phyloP scores from a whole-genome alignment of 140 eudicot genomes.

The Artemisia princeps region DNA sequence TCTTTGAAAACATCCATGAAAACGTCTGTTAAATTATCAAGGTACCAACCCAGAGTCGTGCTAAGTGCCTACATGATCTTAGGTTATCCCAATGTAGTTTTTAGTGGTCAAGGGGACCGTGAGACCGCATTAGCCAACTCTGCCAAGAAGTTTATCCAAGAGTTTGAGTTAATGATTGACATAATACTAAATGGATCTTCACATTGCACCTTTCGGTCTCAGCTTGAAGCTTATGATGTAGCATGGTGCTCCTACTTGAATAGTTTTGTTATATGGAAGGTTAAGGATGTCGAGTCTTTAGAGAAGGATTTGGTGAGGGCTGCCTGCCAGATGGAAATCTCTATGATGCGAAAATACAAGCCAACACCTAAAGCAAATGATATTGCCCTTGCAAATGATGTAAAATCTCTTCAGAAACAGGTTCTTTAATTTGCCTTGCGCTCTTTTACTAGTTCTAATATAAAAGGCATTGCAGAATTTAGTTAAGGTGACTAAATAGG shows the following conservation, averaged over 20 bases:
- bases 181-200: constrained; percentile 49
- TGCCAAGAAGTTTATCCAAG: constrained; percentile 63
- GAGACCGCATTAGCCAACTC: constrained; percentile 63
- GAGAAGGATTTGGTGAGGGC: constrained; percentile 93
- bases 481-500: constrained; percentile 6
- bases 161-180: constrained; percentile 62
- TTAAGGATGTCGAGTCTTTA: constrained; percentile 75
- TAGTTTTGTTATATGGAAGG: constrained; percentile 93
- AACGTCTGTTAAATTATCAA: constrained; percentile 41
- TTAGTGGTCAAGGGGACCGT: constrained; percentile 77
- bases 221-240: constrained; percentile 71
- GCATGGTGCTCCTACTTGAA: constrained; percentile 88
- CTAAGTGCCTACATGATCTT: constrained; percentile 93
- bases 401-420: constrained; percentile 92
- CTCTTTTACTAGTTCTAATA: not conserved
- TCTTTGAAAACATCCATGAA: constrained; percentile 28
- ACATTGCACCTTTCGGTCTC: constrained; percentile 60
- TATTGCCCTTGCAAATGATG: constrained; percentile 57
- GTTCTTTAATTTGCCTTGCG: constrained; percentile 30
- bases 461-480: not conserved
- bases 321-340: constrained; percentile 84
- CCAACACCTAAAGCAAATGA: constrained; percentile 50
- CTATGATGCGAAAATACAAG: constrained; percentile 88
- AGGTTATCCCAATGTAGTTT: constrained; percentile 83
- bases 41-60: constrained; percentile 82